These are phyloP conservation scores for Eimeria tenella DNA, from an alignment of 169 alveolate genomes.

Conservation along the genomic window DNA sequence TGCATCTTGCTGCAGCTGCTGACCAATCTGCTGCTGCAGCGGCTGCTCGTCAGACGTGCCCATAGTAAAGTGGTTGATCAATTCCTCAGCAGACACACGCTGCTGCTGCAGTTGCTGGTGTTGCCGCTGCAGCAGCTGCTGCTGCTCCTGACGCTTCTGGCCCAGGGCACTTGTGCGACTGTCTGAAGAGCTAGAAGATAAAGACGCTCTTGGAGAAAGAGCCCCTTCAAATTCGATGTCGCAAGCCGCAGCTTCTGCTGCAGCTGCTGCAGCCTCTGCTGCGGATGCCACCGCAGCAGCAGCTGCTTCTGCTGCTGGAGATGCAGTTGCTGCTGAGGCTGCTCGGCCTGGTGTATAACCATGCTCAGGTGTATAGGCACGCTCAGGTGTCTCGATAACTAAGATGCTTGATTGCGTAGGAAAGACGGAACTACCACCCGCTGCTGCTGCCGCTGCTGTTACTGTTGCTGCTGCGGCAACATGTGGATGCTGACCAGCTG, in stretches of 20 bases:
- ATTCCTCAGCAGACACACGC: conserved; percentile 16
- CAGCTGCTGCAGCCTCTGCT: too few relatives aligned
- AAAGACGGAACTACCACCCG: not conserved
- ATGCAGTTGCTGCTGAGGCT: not conserved
- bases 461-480: not conserved
- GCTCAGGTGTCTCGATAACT: too few relatives aligned
- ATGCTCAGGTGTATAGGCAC: too few relatives aligned
- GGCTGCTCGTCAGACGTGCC: not conserved
- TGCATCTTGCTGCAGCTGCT: not conserved
- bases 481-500: not conserved
- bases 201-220: not conserved
- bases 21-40: not conserved
- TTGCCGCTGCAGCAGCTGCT: conserved; percentile 15
- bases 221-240: too few relatives aligned
- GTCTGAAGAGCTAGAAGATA: not conserved
- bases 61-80: not conserved
- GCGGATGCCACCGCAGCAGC: not conserved
- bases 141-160: not conserved
- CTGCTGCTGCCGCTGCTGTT: not conserved
- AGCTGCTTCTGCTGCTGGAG: not conserved
- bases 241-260: too few relatives aligned
- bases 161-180: not conserved
- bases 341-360: not conserved
- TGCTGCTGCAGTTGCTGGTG: conserved; percentile 21
- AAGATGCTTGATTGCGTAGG: too few relatives aligned